Evolutionary conservation across 2,329 filamentous ascomycete species (phyloP).

Genomic region (Zasmidium cellare): DNA sequence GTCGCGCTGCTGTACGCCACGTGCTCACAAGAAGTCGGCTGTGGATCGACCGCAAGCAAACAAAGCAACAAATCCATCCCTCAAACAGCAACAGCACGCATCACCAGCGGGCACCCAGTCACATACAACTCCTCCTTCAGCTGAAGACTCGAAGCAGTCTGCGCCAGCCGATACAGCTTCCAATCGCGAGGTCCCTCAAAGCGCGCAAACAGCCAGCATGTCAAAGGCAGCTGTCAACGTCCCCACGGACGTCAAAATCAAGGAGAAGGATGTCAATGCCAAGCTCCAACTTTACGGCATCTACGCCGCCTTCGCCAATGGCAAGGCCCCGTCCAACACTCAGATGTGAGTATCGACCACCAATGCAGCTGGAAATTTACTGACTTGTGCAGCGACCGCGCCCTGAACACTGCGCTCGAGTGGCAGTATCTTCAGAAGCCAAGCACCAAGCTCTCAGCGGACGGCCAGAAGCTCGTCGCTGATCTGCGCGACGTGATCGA

Average conservation of each 20-base stretch:
- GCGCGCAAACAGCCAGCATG: constrained; percentile 27
- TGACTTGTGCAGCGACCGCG: constrained; percentile 35
- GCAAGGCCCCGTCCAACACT: constrained; percentile 75
- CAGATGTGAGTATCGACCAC: constrained; percentile 52
- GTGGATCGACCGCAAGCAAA: not conserved
- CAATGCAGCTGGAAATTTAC: not conserved
- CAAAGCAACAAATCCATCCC: not conserved
- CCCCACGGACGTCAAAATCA: constrained; percentile 70
- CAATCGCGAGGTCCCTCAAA: not conserved
- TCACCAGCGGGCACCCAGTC: not conserved
- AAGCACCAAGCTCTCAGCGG: constrained; percentile 73
- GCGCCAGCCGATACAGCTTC: not conserved
- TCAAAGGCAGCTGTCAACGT: constrained; percentile 63
- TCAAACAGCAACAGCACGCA: not conserved
- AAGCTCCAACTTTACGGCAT: constrained; percentile 97
- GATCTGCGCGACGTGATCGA: constrained; percentile 80
- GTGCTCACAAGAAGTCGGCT: constrained; percentile 1
- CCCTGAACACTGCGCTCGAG: constrained; percentile 81
- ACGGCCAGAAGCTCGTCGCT: constrained; percentile 75
- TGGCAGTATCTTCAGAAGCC: constrained; percentile 70
- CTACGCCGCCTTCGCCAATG: constrained; percentile 77
- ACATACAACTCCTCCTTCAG: too few species aligned
- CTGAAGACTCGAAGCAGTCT: not conserved
- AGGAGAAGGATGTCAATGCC: constrained; percentile 83
- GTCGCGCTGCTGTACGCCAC: constrained; percentile 3